Conservation (phyloP, 352 stramenopile species). For the Phytophthora rubi region DNA sequence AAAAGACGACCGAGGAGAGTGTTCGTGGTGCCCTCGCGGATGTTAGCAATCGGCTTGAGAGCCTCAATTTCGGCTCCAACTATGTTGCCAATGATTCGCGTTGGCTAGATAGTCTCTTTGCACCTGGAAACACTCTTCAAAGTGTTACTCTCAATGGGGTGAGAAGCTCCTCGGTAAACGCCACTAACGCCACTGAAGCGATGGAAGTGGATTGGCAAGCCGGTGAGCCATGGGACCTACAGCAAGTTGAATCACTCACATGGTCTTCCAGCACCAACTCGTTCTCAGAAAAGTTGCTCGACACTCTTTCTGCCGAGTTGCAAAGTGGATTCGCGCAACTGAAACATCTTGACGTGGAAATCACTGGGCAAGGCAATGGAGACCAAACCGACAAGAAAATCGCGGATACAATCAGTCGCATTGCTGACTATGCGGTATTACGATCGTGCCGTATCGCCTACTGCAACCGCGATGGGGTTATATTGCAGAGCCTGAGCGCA, state of each 20-base stretch:
- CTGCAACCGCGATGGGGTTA: slow-evolving; percentile 7
- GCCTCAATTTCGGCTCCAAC: slow-evolving; percentile 66
- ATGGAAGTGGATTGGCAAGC: slow-evolving; percentile 39
- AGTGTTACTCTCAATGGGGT: slow-evolving; percentile 36
- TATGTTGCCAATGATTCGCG: slow-evolving; percentile 45
- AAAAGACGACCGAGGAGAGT: slow-evolving; percentile 15
- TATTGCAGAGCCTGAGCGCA: slow-evolving; percentile 22
- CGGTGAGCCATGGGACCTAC: slow-evolving; percentile 50
- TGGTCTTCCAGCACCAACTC: slow-evolving; percentile 26
- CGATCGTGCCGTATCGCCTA: slow-evolving; percentile 27
- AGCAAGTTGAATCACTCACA: slow-evolving; percentile 49
- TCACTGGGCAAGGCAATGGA: slow-evolving; percentile 15
- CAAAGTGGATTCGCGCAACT: slow-evolving; percentile 58
- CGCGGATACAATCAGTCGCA: slow-evolving; percentile 22
- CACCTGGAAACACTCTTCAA: slow-evolving; percentile 52
- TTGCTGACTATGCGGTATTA: slow-evolving; percentile 38
- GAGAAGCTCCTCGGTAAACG: slow-evolving; percentile 10
- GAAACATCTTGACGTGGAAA: slow-evolving; percentile 54
- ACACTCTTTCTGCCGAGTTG: slow-evolving; percentile 52
- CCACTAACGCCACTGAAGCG: background rate
- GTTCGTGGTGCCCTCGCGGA: slow-evolving; percentile 45
- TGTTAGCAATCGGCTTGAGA: slow-evolving; percentile 45
- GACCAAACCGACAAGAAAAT: slow-evolving; percentile 16
- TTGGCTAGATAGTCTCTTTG: slow-evolving; percentile 66
- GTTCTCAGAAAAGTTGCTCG: slow-evolving; percentile 39